Evolutionary conservation across 495 filamentous ascomycete species (phyloP).

Genomic region (Apodospora peruviana): DNA sequence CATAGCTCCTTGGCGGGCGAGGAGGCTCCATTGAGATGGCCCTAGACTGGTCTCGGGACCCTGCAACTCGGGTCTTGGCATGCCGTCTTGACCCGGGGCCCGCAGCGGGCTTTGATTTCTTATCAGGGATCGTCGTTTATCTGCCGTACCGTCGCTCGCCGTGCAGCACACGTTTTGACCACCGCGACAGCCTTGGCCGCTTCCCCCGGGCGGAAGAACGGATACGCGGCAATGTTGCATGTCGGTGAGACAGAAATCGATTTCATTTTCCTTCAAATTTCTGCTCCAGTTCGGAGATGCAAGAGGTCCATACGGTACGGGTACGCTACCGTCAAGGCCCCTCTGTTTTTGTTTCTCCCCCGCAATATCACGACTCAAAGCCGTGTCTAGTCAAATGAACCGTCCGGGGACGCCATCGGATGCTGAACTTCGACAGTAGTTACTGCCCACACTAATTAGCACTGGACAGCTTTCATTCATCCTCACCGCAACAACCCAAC

Average conservation of each 20-base stretch:
- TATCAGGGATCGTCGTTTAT: too few species aligned
- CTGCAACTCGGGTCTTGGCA: neutral
- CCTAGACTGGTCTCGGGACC: neutral
- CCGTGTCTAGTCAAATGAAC: too few species aligned
- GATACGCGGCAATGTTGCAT: neutral
- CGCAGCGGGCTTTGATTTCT: neutral
- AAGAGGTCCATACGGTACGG: too few species aligned
- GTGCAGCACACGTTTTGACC: too few species aligned
- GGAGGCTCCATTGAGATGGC: neutral
- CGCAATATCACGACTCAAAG: neutral
- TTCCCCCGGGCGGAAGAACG: neutral
- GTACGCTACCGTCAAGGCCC: too few species aligned
- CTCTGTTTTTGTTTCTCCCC: neutral
- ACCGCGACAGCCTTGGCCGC: too few species aligned
- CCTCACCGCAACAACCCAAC: neutral
- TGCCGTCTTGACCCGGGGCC: neutral
- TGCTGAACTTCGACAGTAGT: too few species aligned
- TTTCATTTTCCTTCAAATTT: too few species aligned
- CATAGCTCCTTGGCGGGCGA: neutral
- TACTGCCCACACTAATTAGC: neutral
- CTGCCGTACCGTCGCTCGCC: too few species aligned
- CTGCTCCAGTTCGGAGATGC: too few species aligned
- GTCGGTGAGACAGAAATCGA: too few species aligned
- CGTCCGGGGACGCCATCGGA: too few species aligned
- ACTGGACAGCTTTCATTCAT: neutral